Conservation (phyloP, 768 basidiomycete genomes). For the Hemileccinum rubropunctum region DNA sequence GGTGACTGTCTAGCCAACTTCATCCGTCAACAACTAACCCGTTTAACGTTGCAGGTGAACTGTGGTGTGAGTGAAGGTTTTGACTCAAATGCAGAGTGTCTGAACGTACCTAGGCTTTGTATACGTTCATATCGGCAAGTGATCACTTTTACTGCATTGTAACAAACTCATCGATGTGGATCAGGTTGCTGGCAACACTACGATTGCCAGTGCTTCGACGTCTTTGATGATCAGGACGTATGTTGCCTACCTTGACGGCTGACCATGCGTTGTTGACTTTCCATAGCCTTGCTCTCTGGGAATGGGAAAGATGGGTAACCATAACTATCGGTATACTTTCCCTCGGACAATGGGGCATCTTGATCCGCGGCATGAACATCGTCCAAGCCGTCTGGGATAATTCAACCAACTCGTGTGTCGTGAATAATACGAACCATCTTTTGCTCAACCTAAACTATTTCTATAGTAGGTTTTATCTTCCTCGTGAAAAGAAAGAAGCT, state of each 20-base stretch:
- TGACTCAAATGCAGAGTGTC: background rate
- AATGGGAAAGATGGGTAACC: slow-evolving; percentile 50
- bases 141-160: background rate
- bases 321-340: slow-evolving; percentile 52
- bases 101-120: slow-evolving; percentile 47
- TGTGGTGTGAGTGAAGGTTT: slow-evolving; percentile 45
- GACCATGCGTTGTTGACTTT: slow-evolving; percentile 19
- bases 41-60: slow-evolving; percentile 41
- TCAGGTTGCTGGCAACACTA: slow-evolving; percentile 27
- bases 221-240: slow-evolving; percentile 72
- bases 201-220: slow-evolving; percentile 36
- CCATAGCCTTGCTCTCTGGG: slow-evolving; percentile 67
- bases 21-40: background rate
- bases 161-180: slow-evolving; percentile 1
- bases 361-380: slow-evolving; percentile 68
- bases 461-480: slow-evolving; percentile 51
- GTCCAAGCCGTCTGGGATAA: slow-evolving; percentile 56
- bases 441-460: slow-evolving; percentile 66
- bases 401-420: slow-evolving; percentile 41
- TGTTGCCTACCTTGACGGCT: slow-evolving; percentile 6
- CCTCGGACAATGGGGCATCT: slow-evolving; percentile 61
- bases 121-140: slow-evolving; percentile 65
- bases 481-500: background rate
- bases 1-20: slow-evolving; percentile 8
- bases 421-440: slow-evolving; percentile 51